A percentile compares a stretch with the other conserved stretches of the same genome.
Conservation (phyloP, 257 asterid species). For the Misopates orontium region DNA sequence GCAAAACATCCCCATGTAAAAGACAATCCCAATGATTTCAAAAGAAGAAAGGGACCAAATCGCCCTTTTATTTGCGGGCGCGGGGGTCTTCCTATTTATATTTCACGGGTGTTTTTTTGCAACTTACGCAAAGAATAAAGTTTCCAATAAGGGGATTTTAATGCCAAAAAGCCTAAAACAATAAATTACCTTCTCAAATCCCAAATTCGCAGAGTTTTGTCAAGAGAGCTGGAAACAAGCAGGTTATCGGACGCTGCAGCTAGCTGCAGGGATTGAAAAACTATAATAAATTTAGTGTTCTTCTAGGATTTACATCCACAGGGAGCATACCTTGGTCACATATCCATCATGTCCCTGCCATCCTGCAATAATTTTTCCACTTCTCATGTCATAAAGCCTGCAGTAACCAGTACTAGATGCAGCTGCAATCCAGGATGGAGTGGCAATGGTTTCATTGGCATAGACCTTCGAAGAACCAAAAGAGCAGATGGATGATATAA, state of each 20-base stretch:
- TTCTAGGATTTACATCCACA: constrained; percentile 4
- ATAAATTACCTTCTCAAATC: constrained; percentile 82
- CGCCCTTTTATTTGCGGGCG: too few relatives aligned
- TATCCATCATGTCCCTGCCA: constrained; percentile 99
- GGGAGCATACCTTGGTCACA: constrained; percentile 77
- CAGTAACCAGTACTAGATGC: constrained; percentile 86
- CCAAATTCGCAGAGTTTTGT: constrained; percentile 82
- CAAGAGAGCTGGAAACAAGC: constrained; percentile 93
- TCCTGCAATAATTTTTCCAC: constrained; percentile 75
- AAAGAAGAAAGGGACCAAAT: too few relatives aligned
- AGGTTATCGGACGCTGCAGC: constrained; percentile 76
- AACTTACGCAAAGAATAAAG: too few relatives aligned
- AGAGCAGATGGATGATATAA: constrained; percentile 85
- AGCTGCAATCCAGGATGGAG: constrained; percentile 92
- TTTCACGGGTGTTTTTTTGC: too few relatives aligned
- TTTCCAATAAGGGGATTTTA: too few relatives aligned
- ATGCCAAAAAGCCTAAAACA: constrained; percentile 6
- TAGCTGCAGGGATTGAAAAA: constrained; percentile 55
- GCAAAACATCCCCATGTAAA: too few relatives aligned
- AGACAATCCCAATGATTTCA: too few relatives aligned
- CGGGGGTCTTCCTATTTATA: too few relatives aligned
- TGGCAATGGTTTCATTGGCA: constrained; percentile 39
- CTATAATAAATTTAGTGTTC: constrained; percentile 19
- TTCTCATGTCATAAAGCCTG: constrained; percentile 80
- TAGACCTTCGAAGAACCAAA: constrained; percentile 53